Base-by-base conservation (phyloP, 768 basidiomycete genomes). In the Kondoa subrosea region DNA sequence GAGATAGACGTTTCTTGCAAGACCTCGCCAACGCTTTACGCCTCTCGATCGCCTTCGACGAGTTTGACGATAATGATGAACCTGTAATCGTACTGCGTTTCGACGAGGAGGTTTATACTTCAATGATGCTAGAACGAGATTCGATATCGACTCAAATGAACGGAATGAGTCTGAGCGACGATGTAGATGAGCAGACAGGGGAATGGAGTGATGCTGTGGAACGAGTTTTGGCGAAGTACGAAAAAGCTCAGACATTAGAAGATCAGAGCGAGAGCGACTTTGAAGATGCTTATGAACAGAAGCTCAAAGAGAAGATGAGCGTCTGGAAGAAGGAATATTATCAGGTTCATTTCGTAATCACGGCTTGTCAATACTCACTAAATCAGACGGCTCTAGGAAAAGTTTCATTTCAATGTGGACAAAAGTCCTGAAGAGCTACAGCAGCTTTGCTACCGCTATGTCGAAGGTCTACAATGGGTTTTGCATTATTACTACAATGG, bases 401-500 rank as follows among this genome's bases (percentile, higher is more conserved):
- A 99, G 78, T 78, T 99, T 64, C 85, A 86, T 69, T 85, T 96
- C 68, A 85, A 85, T 8, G 88, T 83, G 70, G 82, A 87, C 69
- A 77, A 87, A 72, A 72, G 76, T 15, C 81, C 84, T 3, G 80
- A 85, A 70, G 81, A 83, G 64, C 83, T 91, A 81, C 80, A 82
- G 29, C 80, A 84, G 61, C 79, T 99, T 66, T 81, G 83, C 15
- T 91, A 82, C 74, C 83, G 84, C 67, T 99, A 95, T 76, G 83
- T 89, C 21, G 89, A 97, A 75, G 95, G 95, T 0, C 78, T 99
- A 70, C 95, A 99, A 75, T 97, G 93, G 95, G 91, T 97, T 33
- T 88, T 99, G 87, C 88, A 91, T 75, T 99, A 99, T 77, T 99
- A 99, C 76, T 97, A 96, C 77, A 84, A 87, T 70, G 95, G 95